A percentile compares a stretch with the other conserved stretches of the same genome.
Conservation (phyloP, 2,329 filamentous ascomycete genomes). For the Ceratocystis lukuohia region DNA sequence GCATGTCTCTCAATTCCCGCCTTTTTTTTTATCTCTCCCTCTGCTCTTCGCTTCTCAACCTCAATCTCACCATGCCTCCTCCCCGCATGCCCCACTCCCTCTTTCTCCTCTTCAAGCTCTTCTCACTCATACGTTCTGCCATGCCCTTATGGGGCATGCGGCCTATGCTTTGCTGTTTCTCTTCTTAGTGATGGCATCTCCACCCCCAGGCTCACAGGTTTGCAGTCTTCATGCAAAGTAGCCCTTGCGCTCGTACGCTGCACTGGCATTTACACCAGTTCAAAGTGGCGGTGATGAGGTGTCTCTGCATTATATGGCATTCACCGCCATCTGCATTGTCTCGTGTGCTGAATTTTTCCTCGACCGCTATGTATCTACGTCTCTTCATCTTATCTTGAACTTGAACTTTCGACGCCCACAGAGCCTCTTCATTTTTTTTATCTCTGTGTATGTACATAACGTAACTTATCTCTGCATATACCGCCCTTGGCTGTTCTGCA, state of each 20-base stretch:
- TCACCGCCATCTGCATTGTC: constrained; percentile 1
- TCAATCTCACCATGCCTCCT: background rate
- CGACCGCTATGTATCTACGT: background rate
- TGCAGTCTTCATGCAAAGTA: constrained; percentile 3
- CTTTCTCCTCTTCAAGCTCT: background rate
- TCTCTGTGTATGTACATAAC: background rate
- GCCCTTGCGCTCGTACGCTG: background rate
- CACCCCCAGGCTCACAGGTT: background rate
- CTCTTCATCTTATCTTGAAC: background rate
- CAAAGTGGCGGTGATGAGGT: constrained; percentile 9
- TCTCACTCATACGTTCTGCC: background rate
- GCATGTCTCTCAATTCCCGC: background rate
- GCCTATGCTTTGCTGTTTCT: background rate
- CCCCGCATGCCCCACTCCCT: background rate
- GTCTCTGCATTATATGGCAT: background rate
- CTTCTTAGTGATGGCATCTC: background rate
- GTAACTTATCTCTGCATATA: background rate
- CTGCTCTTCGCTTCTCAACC: too few species aligned
- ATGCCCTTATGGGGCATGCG: background rate
- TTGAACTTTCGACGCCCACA: background rate
- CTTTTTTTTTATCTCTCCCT: background rate
- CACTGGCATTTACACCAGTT: background rate
- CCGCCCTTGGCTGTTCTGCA: background rate
- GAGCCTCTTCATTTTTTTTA: too few species aligned
- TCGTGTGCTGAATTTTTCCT: background rate